These are phyloP conservation scores for Papiliotrema laurentii DNA, from an alignment of 1,284 basidiomycete species.

Conservation along the genomic window DNA sequence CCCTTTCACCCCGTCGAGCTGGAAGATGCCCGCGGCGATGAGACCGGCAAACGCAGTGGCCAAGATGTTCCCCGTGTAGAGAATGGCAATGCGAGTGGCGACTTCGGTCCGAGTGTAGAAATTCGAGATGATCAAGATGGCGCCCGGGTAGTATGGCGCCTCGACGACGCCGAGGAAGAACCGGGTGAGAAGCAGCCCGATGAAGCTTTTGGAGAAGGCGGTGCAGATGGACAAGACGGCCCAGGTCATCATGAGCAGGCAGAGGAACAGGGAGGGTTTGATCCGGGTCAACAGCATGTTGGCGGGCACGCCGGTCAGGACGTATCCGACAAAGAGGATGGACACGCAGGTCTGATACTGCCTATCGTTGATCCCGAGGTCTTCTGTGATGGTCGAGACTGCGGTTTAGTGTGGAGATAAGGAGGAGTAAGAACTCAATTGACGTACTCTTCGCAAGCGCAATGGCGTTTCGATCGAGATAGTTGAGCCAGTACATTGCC, in stretches of 20 bases:
- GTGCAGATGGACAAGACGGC: constrained; percentile 13
- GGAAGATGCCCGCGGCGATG: constrained; percentile 16
- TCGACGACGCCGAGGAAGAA: constrained; percentile 24
- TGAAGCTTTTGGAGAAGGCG: constrained; percentile 10
- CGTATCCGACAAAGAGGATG: constrained; percentile 42
- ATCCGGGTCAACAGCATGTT: constrained; percentile 33
- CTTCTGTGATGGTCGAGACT: constrained; percentile 11
- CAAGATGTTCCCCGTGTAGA: constrained; percentile 18
- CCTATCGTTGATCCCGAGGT: constrained; percentile 29
- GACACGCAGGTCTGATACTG: constrained; percentile 38
- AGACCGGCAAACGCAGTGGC: constrained; percentile 15
- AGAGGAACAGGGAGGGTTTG: constrained; percentile 17
- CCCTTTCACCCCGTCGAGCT: constrained; percentile 11
- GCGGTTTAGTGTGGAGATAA: not conserved
- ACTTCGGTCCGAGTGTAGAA: constrained; percentile 21
- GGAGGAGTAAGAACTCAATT: no score
- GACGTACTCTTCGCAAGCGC: constrained; percentile 9
- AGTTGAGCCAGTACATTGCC: constrained; percentile 26
- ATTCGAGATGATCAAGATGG: constrained; percentile 14
- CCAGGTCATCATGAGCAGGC: constrained; percentile 14
- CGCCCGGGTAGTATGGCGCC: constrained; percentile 28
- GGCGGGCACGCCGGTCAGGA: constrained; percentile 28
- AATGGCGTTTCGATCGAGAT: constrained; percentile 16
- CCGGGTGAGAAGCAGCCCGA: constrained; percentile 16
- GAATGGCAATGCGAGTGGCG: constrained; percentile 13